Evolutionary conservation across 139 green algal species (phyloP).

Genomic region (Haematococcus sp.): DNA sequence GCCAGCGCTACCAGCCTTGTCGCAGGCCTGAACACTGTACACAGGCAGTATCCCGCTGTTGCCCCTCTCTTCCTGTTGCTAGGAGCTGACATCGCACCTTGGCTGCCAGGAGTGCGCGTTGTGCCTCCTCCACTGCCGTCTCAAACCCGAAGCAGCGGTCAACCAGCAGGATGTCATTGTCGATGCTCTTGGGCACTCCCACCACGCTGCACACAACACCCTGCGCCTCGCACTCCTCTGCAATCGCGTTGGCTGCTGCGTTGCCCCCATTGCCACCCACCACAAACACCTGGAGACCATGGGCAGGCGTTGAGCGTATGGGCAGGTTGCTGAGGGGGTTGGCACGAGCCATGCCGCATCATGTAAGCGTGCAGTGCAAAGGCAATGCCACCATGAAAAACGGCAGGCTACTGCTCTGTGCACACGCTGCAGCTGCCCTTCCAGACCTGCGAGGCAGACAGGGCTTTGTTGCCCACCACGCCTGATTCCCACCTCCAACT

Average conservation of each 20-base stretch:
- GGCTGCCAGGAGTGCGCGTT: slow-evolving; percentile 88
- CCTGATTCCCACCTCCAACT: too few relatives aligned
- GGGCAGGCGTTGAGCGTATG: too few relatives aligned
- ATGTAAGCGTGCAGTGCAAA: too few relatives aligned
- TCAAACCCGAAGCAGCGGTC: slow-evolving; percentile 77
- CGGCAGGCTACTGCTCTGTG: too few relatives aligned
- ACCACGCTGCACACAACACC: slow-evolving; percentile 48
- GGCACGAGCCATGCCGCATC: too few relatives aligned
- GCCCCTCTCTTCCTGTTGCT: slow-evolving; percentile 78
- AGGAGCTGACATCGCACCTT: too few relatives aligned
- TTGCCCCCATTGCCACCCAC: slow-evolving; percentile 91
- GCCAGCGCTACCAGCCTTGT: neutral
- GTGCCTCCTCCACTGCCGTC: slow-evolving; percentile 96
- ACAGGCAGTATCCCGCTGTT: slow-evolving; percentile 46
- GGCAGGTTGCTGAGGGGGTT: too few relatives aligned
- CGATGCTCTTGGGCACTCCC: slow-evolving; percentile 75
- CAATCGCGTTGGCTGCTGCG: slow-evolving; percentile 64
- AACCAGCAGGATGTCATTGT: slow-evolving; percentile 94
- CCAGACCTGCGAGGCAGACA: too few relatives aligned
- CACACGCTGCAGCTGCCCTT: too few relatives aligned
- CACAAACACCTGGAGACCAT: slow-evolving; percentile 71
- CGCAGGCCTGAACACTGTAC: neutral
- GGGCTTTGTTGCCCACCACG: too few relatives aligned
- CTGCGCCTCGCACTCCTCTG: slow-evolving; percentile 55
- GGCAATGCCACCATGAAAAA: too few relatives aligned